Percentiles rank a stretch among this genome's conserved stretches.
phyloP scores from a whole-genome alignment of 495 filamentous ascomycete species.

The Collariella sp. region DNA sequence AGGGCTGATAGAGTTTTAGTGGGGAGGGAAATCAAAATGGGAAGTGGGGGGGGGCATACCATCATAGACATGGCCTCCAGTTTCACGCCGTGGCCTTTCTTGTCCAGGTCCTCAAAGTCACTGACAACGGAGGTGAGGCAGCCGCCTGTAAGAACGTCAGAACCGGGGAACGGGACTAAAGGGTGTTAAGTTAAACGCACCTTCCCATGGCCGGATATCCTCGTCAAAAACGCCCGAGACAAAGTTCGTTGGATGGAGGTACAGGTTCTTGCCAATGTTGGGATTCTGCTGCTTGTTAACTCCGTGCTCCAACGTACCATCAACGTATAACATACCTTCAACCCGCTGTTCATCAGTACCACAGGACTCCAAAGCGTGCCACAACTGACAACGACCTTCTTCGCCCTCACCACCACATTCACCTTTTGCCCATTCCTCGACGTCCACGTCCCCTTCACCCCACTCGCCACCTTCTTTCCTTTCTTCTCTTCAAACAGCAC shows the following conservation, averaged over 20 bases:
- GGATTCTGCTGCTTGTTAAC: conserved; percentile 49
- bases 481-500: conserved; percentile 53
- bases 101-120: conserved; percentile 76
- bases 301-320: not conserved
- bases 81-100: conserved; percentile 74
- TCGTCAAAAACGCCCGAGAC: conserved; percentile 56
- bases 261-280: conserved; percentile 77
- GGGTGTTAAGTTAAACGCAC: conserved; percentile 20
- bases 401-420: conserved; percentile 64
- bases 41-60: conserved; percentile 20
- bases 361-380: conserved; percentile 70
- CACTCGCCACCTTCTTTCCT: conserved; percentile 51
- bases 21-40: not conserved
- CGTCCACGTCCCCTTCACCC: conserved; percentile 64
- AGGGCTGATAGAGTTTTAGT: conserved; percentile 19
- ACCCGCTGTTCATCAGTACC: conserved; percentile 63
- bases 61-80: conserved; percentile 63
- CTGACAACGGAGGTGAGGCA: conserved; percentile 63
- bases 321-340: conserved; percentile 38
- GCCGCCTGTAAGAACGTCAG: conserved; percentile 9
- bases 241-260: conserved; percentile 66
- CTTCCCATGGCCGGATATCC: conserved; percentile 70
- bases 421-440: conserved; percentile 56
- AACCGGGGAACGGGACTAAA: not conserved
- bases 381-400: conserved; percentile 68